Percentiles rank a stretch among this genome's conserved stretches.
Evolutionary conservation across 179 eudicot genomes (phyloP).

Genomic region (Silene coronaria): DNA sequence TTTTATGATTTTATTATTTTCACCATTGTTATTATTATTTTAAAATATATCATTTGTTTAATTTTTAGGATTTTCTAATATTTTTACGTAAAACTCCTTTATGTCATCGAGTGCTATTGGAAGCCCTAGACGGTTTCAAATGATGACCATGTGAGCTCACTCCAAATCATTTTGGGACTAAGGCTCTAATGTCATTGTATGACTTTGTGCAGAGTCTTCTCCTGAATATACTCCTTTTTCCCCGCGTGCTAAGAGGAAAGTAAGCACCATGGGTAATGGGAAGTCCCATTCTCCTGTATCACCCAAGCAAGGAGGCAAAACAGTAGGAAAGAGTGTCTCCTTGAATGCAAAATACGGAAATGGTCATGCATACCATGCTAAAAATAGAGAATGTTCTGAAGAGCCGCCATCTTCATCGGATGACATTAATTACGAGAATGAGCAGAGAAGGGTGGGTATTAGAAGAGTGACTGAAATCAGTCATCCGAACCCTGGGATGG

Average conservation of each 20-base stretch:
- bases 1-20: too few species aligned
- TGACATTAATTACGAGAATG: slow-evolving; percentile 34
- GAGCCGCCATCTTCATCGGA: slow-evolving; percentile 48
- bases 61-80: too few species aligned
- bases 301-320: slow-evolving; percentile 24
- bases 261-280: slow-evolving; percentile 19
- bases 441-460: slow-evolving; percentile 19
- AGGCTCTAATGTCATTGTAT: too few species aligned
- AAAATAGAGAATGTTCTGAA: slow-evolving; percentile 29
- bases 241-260: slow-evolving; percentile 30
- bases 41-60: too few species aligned
- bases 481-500: slow-evolving; percentile 23
- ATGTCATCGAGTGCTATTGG: too few species aligned
- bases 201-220: slow-evolving; percentile 37
- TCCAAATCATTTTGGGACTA: too few species aligned
- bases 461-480: slow-evolving; percentile 27
- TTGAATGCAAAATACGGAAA: slow-evolving; percentile 28
- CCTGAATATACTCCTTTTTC: slow-evolving; percentile 39
- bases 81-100: too few species aligned
- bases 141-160: neutral
- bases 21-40: too few species aligned
- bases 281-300: slow-evolving; percentile 18
- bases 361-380: slow-evolving; percentile 23
- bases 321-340: slow-evolving; percentile 22
- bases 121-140: too few species aligned